These are phyloP conservation scores for Fusarium pseudograminearum DNA, from an alignment of 2,329 filamentous ascomycete species.

Conservation along the genomic window DNA sequence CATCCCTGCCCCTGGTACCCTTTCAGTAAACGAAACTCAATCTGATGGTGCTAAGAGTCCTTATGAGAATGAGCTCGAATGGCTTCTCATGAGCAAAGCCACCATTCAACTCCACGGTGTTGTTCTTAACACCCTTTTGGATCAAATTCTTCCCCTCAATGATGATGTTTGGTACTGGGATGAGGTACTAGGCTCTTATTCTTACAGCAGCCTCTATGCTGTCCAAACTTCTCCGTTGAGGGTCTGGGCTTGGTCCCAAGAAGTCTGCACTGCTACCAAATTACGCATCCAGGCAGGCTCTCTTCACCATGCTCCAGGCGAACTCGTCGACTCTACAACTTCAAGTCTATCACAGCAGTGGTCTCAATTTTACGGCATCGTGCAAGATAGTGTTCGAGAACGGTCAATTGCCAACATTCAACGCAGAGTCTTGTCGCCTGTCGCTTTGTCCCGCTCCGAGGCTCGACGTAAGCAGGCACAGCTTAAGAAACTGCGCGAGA, in stretches of 20 bases:
- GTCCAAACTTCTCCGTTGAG: slow-evolving; percentile 85
- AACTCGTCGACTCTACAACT: slow-evolving; percentile 53
- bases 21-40: slow-evolving; percentile 45
- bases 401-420: slow-evolving; percentile 78
- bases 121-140: slow-evolving; percentile 79
- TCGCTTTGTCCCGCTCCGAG: slow-evolving; percentile 80
- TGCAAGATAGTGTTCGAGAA: slow-evolving; percentile 79
- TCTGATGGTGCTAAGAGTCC: slow-evolving; percentile 54
- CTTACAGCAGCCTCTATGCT: slow-evolving; percentile 84
- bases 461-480: slow-evolving; percentile 78
- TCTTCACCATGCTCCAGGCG: slow-evolving; percentile 47
- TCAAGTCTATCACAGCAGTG: slow-evolving; percentile 64
- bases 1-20: slow-evolving; percentile 60
- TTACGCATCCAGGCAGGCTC: slow-evolving; percentile 56
- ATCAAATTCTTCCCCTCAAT: slow-evolving; percentile 84
- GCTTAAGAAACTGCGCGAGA: slow-evolving; percentile 78
- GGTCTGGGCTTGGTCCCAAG: slow-evolving; percentile 77
- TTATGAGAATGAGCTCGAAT: slow-evolving; percentile 85
- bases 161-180: slow-evolving; percentile 98
- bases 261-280: slow-evolving; percentile 74
- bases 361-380: slow-evolving; percentile 82
- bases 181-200: slow-evolving; percentile 82
- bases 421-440: slow-evolving; percentile 78
- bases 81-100: slow-evolving; percentile 91
- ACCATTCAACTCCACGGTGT: slow-evolving; percentile 90